phyloP scores from a whole-genome alignment of 2,329 filamentous ascomycete species.

The Diplodia seriata region DNA sequence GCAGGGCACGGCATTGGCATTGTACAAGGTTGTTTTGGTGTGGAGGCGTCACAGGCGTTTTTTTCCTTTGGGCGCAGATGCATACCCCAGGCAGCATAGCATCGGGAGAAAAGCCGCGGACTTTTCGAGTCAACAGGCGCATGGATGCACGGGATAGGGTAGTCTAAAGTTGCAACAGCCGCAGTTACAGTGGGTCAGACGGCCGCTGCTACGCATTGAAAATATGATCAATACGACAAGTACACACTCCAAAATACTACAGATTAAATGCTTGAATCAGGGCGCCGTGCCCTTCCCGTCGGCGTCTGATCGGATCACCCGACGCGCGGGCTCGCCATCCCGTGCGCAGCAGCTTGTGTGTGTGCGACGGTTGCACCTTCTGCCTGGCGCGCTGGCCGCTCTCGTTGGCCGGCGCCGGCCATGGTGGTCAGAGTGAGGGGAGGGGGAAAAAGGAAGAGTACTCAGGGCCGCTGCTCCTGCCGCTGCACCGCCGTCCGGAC shows the following conservation, averaged over 20 bases:
- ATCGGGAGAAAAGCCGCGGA: slow-evolving; percentile 32
- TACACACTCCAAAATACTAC: slow-evolving; percentile 29
- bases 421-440: slow-evolving; percentile 17
- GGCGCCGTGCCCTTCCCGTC: slow-evolving; percentile 8
- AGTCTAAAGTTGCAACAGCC: slow-evolving; percentile 29
- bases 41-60: slow-evolving; percentile 33
- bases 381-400: slow-evolving; percentile 7
- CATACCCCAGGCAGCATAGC: slow-evolving; percentile 31
- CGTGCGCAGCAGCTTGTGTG: neutral
- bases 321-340: slow-evolving; percentile 1
- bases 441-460: slow-evolving; percentile 7
- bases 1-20: slow-evolving; percentile 31
- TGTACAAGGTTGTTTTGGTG: slow-evolving; percentile 31
- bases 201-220: slow-evolving; percentile 29
- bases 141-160: slow-evolving; percentile 31
- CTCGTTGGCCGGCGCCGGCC: neutral
- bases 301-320: slow-evolving; percentile 21
- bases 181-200: slow-evolving; percentile 33
- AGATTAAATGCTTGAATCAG: slow-evolving; percentile 31
- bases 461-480: slow-evolving; percentile 1
- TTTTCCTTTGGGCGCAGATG: slow-evolving; percentile 28
- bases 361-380: slow-evolving; percentile 25
- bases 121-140: slow-evolving; percentile 30
- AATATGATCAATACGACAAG: slow-evolving; percentile 31
- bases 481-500: slow-evolving; percentile 12